A percentile compares a stretch with the other conserved stretches of the same genome.
Conservation (phyloP, 2,329 filamentous ascomycete genomes). For the Ceratocystis lukuohia region DNA sequence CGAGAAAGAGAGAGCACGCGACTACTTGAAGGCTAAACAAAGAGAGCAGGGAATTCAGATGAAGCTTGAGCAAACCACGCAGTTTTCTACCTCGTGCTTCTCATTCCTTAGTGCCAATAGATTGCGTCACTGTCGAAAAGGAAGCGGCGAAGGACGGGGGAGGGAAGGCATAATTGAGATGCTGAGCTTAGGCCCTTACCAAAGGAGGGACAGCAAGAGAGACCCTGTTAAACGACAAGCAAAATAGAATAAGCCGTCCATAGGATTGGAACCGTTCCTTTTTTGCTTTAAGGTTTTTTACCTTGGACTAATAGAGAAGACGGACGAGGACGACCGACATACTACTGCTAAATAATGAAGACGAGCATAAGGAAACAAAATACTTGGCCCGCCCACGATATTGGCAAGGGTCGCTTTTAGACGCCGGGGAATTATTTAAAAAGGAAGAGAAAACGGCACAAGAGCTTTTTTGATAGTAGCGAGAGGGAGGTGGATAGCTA, state of each 20-base stretch:
- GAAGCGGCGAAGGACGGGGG: background rate
- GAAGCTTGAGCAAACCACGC: background rate
- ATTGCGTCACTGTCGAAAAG: background rate
- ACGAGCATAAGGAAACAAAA: background rate
- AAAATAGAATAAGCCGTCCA: background rate
- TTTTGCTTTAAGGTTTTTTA: background rate
- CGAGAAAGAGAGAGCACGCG: too few species aligned
- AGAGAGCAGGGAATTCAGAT: too few species aligned
- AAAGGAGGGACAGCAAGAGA: background rate
- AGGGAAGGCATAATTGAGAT: background rate
- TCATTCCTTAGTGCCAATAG: background rate
- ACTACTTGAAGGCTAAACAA: too few species aligned
- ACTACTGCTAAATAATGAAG: background rate
- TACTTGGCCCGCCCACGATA: too few species aligned
- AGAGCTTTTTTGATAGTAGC: background rate
- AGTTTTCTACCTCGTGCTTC: background rate
- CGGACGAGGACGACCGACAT: too few species aligned
- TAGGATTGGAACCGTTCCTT: background rate
- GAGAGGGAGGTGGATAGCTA: background rate
- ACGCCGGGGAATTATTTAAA: constrained; percentile 1
- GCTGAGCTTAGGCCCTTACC: background rate
- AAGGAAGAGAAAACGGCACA: background rate
- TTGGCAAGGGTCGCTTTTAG: background rate
- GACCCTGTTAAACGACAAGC: background rate
- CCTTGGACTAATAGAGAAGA: too few species aligned